phyloP scores from a whole-genome alignment of 140 eudicot genomes.

The Ambrosia hybrid region DNA sequence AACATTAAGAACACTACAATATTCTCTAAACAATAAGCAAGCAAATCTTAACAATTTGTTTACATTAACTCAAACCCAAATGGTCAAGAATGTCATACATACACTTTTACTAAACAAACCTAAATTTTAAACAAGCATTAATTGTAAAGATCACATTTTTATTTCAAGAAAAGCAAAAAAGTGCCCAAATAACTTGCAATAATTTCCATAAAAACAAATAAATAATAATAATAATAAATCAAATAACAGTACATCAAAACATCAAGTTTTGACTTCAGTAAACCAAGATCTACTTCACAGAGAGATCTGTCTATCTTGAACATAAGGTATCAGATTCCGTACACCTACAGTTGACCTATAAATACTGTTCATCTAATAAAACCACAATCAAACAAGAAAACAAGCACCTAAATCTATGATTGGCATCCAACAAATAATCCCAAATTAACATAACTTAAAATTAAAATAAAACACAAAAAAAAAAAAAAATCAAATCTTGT shows the following conservation, averaged over 20 bases:
- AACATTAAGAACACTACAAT: background rate
- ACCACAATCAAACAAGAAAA: constrained; percentile 3
- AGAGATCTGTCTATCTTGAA: background rate
- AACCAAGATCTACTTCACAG: background rate
- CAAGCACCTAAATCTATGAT: background rate
- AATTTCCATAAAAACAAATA: background rate
- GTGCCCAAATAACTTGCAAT: background rate
- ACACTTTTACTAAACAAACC: background rate
- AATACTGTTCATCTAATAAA: background rate
- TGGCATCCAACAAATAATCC: background rate
- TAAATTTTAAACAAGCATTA: background rate
- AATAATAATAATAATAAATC: background rate
- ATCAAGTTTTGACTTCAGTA: background rate
- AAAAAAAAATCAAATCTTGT: background rate
- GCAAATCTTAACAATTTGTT: background rate
- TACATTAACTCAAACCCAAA: background rate
- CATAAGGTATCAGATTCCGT: too few relatives aligned
- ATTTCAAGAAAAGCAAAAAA: background rate
- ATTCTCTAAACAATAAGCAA: background rate
- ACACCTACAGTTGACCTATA: background rate
- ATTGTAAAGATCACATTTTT: background rate
- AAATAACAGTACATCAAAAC: background rate
- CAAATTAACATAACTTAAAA: too few relatives aligned
- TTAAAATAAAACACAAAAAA: too few relatives aligned
- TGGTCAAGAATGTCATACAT: constrained; percentile 5